Evolutionary conservation across 768 basidiomycete species (phyloP).

Genomic region (Zangia roseola): DNA sequence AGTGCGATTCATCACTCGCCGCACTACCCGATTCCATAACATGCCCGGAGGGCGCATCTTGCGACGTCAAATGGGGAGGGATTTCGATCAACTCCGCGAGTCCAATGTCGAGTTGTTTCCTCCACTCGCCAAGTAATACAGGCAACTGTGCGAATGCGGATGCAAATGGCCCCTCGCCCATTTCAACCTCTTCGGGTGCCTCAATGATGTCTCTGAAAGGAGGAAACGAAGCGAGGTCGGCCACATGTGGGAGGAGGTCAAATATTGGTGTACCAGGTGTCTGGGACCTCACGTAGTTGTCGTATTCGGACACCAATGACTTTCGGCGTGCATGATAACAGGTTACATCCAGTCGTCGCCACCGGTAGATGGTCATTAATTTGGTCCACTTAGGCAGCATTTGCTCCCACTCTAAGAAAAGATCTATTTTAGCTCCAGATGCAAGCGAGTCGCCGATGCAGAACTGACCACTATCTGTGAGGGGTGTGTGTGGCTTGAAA

Average conservation of each 20-base stretch:
- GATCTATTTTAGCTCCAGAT: neutral
- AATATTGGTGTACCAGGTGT: neutral
- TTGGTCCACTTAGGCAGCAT: neutral
- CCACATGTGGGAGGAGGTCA: slow-evolving; percentile 9
- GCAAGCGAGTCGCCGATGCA: too few relatives aligned
- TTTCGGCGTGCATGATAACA: slow-evolving; percentile 1
- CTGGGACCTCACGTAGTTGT: neutral
- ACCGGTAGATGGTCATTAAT: neutral
- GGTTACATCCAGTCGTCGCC: neutral
- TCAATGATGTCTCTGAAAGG: slow-evolving; percentile 10
- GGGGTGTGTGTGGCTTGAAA: slow-evolving; percentile 3
- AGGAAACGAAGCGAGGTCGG: slow-evolving; percentile 2
- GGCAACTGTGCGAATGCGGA: slow-evolving; percentile 11
- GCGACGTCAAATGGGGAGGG: neutral
- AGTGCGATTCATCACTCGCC: neutral
- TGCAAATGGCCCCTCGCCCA: neutral
- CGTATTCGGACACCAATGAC: slow-evolving; percentile 1
- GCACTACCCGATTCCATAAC: neutral
- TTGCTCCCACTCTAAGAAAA: slow-evolving; percentile 9
- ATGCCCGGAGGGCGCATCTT: neutral
- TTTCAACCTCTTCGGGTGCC: neutral
- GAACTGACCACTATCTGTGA: slow-evolving; percentile 9
- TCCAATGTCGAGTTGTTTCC: slow-evolving; percentile 1
- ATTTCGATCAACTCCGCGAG: slow-evolving; percentile 3
- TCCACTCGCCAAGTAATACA: slow-evolving; percentile 6